Evolutionary conservation across 176 grass and related monocot species (phyloP).

Genomic region (Rhynchospora tenuis): DNA sequence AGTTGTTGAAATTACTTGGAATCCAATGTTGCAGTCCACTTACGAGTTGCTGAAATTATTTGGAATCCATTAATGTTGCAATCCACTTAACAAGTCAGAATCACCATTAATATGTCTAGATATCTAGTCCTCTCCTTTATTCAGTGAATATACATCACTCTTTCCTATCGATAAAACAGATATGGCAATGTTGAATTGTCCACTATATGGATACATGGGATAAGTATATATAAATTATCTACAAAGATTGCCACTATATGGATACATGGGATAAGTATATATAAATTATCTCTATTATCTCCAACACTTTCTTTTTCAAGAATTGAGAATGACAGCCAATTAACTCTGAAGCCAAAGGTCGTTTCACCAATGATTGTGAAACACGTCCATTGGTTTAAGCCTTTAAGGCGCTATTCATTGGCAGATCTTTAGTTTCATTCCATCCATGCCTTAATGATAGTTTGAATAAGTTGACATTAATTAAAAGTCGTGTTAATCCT

Average conservation of each 20-base stretch:
- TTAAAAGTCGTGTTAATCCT: neutral
- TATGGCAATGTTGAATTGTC: neutral
- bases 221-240: neutral
- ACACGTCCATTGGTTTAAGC: neutral
- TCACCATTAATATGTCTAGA: neutral
- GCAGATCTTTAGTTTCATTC: neutral
- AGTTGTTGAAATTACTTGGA: neutral
- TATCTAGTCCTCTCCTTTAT: neutral
- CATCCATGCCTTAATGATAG: neutral
- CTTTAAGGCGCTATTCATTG: neutral
- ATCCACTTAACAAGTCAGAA: conserved; percentile 2
- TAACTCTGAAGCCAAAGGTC: neutral
- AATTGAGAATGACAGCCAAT: conserved; percentile 4
- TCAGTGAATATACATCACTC: neutral
- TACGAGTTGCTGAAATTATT: too few relatives aligned
- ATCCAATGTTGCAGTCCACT: neutral
- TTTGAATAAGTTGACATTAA: neutral
- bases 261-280: neutral
- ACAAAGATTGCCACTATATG: too few relatives aligned
- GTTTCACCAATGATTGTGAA: neutral
- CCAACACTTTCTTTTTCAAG: neutral
- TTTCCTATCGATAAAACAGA: neutral
- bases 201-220: neutral
- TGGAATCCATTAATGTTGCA: neutral
- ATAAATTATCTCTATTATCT: neutral